Conservation (phyloP, 495 filamentous ascomycete species). For the Talaromyces liani region DNA sequence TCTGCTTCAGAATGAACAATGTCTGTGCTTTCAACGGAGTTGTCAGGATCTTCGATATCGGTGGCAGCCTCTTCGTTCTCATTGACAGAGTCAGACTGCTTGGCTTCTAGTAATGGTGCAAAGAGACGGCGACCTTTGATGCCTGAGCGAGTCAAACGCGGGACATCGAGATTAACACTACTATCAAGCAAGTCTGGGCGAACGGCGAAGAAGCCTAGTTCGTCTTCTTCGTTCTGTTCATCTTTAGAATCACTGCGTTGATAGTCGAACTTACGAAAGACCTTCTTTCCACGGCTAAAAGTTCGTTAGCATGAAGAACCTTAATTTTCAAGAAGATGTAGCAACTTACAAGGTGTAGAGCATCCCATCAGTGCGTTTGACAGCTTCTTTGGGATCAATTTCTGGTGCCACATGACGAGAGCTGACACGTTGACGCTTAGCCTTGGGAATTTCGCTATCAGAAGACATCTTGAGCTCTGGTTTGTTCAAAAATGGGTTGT, state of each 20-base stretch:
- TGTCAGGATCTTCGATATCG: conserved; percentile 52
- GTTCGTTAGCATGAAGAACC: conserved; percentile 19
- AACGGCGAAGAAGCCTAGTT: conserved; percentile 33
- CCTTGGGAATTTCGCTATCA: conserved; percentile 24
- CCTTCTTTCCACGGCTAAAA: conserved; percentile 78
- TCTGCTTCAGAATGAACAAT: conserved; percentile 9
- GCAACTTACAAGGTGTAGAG: conserved; percentile 77
- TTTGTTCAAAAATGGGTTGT: conserved; percentile 70
- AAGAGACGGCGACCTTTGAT: conserved; percentile 86
- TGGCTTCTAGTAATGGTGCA: conserved; percentile 38
- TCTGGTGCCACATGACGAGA: conserved; percentile 18
- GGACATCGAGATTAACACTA: conserved; percentile 22
- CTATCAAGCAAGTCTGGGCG: conserved; percentile 34
- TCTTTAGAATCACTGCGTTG: conserved; percentile 38
- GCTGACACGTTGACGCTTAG: conserved; percentile 22
- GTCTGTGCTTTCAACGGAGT: conserved; percentile 37
- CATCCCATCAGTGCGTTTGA: conserved; percentile 67
- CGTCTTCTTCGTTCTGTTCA: conserved; percentile 38
- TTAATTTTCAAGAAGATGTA: background rate
- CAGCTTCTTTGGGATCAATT: conserved; percentile 49
- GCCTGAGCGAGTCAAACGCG: conserved; percentile 60
- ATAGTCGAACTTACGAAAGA: conserved; percentile 55
- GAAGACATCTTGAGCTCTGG: conserved; percentile 19
- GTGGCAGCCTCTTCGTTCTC: conserved; percentile 47
- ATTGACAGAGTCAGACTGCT: conserved; percentile 29